Base-by-base conservation (phyloP, 306 rosid genomes). In the Casuarina cunninghamiana region DNA sequence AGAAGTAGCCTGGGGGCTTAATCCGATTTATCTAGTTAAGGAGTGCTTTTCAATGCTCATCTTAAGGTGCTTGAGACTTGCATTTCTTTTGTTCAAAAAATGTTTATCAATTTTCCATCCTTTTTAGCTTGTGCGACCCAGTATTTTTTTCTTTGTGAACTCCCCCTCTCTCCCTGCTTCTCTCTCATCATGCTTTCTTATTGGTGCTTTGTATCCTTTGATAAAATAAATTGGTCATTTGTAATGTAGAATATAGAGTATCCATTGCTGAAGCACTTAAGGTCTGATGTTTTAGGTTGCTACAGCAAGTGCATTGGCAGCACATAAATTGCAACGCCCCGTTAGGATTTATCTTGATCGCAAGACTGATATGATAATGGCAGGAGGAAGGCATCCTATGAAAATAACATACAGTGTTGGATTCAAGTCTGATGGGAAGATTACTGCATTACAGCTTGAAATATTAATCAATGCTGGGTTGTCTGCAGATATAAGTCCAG, bases 381-480 rank as follows among this genome's bases (percentile, higher is more conserved):
- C 96, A 19, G 98, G 97, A 80, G 98, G 98, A 80, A 87, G 98
- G 84, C 98, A 95, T 87, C 97, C 98, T 46, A 87, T 95, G 95
- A 92, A 91, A 83, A 86, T 95, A 78, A 92, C 86, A 49, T 95
- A 92, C 76, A 87, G 76, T 74, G 97, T 91, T 44, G 96, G 98
- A 76, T 95, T 95, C 80, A 95, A 85, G 86, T 84, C 86, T 62
- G 84, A 85, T 70, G 98, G 98, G 69, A 95, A 92, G 85, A 87
- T 95, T 70, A 95, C 97, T 44, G 97, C 92, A 71, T 75, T 92
- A 73, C 76, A 95, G 26, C 90, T 95, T 78, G 78, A 87, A 44
- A 88, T 95, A 84, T 83, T 95, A 85, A 76, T 95, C 39, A 63
- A 95, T 78, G 97, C 97, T 42, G 98, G 98, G 72, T 83, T 84